Conservation (phyloP, 2,329 filamentous ascomycete species). For the Tolypocladium sp. region DNA sequence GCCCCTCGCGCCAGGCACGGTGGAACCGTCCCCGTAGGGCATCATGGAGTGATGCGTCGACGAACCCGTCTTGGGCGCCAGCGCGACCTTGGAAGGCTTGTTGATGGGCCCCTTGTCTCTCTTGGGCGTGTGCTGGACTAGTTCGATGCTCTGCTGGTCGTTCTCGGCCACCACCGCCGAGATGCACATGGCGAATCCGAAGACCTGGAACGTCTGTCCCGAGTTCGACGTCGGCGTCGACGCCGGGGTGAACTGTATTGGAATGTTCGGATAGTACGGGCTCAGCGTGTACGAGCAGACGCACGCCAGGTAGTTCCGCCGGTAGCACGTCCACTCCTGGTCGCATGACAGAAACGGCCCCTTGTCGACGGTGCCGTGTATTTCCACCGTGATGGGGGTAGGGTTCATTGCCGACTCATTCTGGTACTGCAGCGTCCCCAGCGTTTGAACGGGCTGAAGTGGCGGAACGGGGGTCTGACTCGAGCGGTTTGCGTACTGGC, state of each 20-base stretch:
- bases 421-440: constrained; percentile 51
- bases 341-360: constrained; percentile 71
- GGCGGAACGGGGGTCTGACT: constrained; percentile 38
- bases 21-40: constrained; percentile 31
- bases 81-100: constrained; percentile 59
- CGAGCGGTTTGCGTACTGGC: constrained; percentile 24
- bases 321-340: constrained; percentile 83
- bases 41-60: constrained; percentile 34
- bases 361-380: constrained; percentile 77
- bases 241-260: constrained; percentile 39
- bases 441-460: constrained; percentile 37
- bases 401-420: constrained; percentile 30
- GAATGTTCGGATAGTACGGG: constrained; percentile 40
- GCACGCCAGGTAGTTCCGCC: constrained; percentile 85
- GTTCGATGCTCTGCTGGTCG: constrained; percentile 66
- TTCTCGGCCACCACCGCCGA: constrained; percentile 74
- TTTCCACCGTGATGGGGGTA: constrained; percentile 55
- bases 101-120: constrained; percentile 78
- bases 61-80: constrained; percentile 59
- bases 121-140: constrained; percentile 88
- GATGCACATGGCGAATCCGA: constrained; percentile 73
- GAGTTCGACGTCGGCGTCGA: not conserved
- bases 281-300: constrained; percentile 67
- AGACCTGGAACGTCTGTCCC: constrained; percentile 51
- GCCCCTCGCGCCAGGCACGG: constrained; percentile 12